Evolutionary conservation across 2,329 filamentous ascomycete species (phyloP).

Genomic region (Chalaropsis thielavioides): DNA sequence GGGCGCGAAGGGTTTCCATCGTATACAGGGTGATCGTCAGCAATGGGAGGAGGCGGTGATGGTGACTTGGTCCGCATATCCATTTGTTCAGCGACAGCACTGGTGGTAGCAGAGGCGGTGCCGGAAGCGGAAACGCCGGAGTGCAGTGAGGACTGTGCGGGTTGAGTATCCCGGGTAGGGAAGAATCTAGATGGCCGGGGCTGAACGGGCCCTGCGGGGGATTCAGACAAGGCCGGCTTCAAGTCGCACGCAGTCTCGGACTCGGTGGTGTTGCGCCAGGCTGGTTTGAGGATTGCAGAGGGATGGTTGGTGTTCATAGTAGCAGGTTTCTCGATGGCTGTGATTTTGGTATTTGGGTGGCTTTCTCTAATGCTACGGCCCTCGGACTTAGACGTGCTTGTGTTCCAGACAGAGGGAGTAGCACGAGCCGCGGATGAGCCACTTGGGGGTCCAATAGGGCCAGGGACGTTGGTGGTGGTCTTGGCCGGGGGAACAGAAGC

Average conservation of each 20-base stretch:
- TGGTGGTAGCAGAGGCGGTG: background rate
- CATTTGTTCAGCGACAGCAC: slow-evolving; percentile 19
- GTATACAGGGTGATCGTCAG: slow-evolving; percentile 57
- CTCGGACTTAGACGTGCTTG: background rate
- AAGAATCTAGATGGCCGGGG: slow-evolving; percentile 47
- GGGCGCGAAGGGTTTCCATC: slow-evolving; percentile 51
- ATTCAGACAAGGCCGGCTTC: background rate
- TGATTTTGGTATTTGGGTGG: background rate
- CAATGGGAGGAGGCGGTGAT: slow-evolving; percentile 57
- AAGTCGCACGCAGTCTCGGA: background rate
- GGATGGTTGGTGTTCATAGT: background rate
- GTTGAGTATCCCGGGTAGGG: slow-evolving; percentile 37
- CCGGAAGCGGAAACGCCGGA: background rate
- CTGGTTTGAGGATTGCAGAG: slow-evolving; percentile 12
- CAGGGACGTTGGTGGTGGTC: slow-evolving; percentile 27
- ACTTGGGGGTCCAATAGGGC: slow-evolving; percentile 31
- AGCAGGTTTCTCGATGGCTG: background rate
- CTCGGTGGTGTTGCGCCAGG: slow-evolving; percentile 13
- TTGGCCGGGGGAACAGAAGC: slow-evolving; percentile 21
- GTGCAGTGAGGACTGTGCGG: slow-evolving; percentile 23
- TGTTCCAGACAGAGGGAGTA: background rate
- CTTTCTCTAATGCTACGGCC: background rate
- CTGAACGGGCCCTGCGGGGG: slow-evolving; percentile 28
- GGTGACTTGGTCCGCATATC: slow-evolving; percentile 40
- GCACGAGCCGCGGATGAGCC: background rate